Evolutionary conservation across 768 basidiomycete genomes (phyloP), one percentile per base, ranked within the genome.

Genomic region (Kwoniella sp.): DNA sequence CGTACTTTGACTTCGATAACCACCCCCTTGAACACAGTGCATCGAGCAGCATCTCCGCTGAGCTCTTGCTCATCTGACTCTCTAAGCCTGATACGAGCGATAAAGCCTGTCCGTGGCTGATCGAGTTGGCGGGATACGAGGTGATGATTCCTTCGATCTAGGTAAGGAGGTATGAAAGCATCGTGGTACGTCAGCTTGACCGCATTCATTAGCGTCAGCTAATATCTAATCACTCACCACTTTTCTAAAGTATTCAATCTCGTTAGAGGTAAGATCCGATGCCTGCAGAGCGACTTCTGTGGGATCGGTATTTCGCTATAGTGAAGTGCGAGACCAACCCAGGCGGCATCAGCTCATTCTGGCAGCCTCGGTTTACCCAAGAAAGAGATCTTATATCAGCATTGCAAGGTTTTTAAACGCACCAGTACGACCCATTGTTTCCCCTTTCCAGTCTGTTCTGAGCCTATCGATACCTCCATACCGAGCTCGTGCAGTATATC

Each of bases 101-200:
- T 2, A 76, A 55, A 1, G 79, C 79, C 31, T 66, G 65, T 25
- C 64, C 70, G 4, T 68, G 68, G 1, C 72, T 70, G 30, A 80
- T 62, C 4, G 79, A 80, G 58, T 79, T 77, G 17, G 68, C 77
- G 20, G 79, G 79, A 52, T 78, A 80, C 0, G 77, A 79, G 1
- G 58, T 64, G 37, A 80, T 71, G 48, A 80, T 75, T 29, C 57
- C 70, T 25, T 71, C 55, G 15, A 77, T 63, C 75, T 76, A 60
- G 56, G n/a, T n/a, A n/a, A n/a, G n/a, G n/a, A n/a, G n/a, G n/a
- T n/a, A n/a, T n/a, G n/a, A n/a, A n/a, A 51, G 26, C 2, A 25
- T 17, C 4, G 22, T 54, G 45, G 29, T 5, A 50, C 30, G 8
- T 37, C 37, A 37, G 34, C 34, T 37, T 7, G 5, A 13, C 34